These are phyloP conservation scores for Adenanthera pavonina DNA, from an alignment of 306 rosid species.

Conservation along the genomic window DNA sequence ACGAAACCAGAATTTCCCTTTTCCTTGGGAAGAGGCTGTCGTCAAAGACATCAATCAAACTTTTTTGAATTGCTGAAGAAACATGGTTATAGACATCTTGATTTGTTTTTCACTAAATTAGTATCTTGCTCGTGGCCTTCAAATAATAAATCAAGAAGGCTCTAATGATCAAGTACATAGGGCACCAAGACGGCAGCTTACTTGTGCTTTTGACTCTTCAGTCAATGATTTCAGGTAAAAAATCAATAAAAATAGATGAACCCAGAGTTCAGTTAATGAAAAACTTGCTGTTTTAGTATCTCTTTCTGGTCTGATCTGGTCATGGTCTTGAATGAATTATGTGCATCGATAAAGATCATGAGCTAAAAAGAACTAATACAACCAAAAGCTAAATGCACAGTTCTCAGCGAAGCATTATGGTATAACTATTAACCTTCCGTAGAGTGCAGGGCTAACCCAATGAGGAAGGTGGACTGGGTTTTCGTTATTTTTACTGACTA, in stretches of 20 bases:
- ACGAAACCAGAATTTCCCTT: background rate
- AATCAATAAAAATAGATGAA: too few relatives aligned
- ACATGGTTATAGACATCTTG: background rate
- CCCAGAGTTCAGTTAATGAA: too few relatives aligned
- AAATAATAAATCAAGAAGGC: background rate
- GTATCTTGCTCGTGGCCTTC: background rate
- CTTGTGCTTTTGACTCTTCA: conserved; percentile 58
- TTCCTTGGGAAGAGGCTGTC: background rate
- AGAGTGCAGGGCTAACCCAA: background rate
- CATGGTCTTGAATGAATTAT: background rate
- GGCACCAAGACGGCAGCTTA: conserved; percentile 56
- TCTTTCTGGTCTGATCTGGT: too few relatives aligned
- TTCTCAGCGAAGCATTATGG: background rate
- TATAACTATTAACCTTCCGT: background rate
- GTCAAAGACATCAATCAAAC: background rate
- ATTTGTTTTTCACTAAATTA: background rate
- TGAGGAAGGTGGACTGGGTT: too few relatives aligned
- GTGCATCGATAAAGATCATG: background rate
- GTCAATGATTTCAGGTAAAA: conserved; percentile 45
- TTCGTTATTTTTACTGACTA: too few relatives aligned
- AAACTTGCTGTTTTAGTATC: too few relatives aligned
- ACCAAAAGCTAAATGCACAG: background rate
- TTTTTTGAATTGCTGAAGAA: background rate
- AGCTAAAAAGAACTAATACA: background rate
- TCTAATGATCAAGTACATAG: background rate